Evolutionary conservation across 306 rosid species (phyloP).

Genomic region (Mimosa bimucronata): DNA sequence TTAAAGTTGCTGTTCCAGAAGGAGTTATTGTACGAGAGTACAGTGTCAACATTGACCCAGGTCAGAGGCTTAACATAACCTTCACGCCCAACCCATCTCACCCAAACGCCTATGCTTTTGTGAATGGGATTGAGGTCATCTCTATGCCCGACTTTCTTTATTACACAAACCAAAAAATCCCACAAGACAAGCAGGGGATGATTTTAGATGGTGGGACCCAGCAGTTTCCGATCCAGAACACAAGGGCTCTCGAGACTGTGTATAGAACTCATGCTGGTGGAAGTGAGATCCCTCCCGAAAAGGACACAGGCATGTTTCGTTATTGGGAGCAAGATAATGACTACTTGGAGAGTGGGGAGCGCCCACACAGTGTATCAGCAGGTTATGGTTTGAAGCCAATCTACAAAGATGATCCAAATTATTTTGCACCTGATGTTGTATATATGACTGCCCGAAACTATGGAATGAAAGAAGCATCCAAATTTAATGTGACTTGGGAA

Average conservation of each 20-base stretch:
- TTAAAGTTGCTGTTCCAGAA: neutral
- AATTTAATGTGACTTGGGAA: conserved; percentile 23
- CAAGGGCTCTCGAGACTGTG: neutral
- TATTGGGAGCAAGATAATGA: neutral
- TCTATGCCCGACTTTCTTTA: conserved; percentile 50
- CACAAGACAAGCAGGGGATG: neutral
- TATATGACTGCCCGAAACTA: conserved; percentile 21
- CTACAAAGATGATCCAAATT: neutral
- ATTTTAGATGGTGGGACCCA: too few species aligned
- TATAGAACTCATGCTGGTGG: neutral
- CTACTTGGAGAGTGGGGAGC: neutral
- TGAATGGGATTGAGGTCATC: conserved; percentile 64
- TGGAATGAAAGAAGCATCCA: neutral
- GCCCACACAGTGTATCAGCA: rapidly evolving
- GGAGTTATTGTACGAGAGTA: conserved; percentile 24
- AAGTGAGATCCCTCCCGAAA: neutral
- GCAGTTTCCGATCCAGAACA: neutral
- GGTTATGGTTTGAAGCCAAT: rapidly evolving
- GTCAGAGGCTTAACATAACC: conserved; percentile 36
- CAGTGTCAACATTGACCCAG: conserved; percentile 18
- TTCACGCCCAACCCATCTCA: conserved; percentile 42
- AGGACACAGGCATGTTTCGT: conserved; percentile 6
- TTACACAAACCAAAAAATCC: neutral
- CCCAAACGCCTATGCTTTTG: conserved; percentile 43
- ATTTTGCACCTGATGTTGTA: neutral